Percentiles rank a stretch among this genome's conserved stretches.
Evolutionary conservation across 2,329 filamentous ascomycete genomes (phyloP).

Genomic region (Botrytis fragariae): DNA sequence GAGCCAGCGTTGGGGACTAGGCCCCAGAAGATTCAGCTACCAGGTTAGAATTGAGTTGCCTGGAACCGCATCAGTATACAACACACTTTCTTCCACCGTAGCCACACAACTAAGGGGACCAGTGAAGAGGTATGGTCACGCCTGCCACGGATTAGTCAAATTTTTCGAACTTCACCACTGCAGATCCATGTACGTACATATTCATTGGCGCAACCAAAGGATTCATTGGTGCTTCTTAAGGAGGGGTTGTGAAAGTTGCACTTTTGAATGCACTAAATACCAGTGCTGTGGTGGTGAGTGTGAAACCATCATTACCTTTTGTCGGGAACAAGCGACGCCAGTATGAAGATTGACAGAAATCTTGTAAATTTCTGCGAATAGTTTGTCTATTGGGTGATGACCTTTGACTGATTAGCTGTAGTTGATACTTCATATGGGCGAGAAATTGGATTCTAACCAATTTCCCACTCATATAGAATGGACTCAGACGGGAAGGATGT

Average conservation of each 20-base stretch:
- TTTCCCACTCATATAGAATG: not conserved
- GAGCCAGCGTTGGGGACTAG: constrained; percentile 57
- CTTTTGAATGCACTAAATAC: not conserved
- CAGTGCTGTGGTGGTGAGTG: not conserved
- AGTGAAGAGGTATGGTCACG: constrained; percentile 51
- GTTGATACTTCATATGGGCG: not conserved
- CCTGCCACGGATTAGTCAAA: constrained; percentile 37
- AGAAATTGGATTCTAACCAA: not conserved
- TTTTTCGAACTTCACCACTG: constrained; percentile 17
- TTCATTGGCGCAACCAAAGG: not conserved
- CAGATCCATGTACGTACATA: not conserved
- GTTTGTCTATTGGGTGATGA: not conserved
- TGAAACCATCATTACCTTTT: not conserved
- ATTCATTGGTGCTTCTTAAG: not conserved
- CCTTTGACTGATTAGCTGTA: not conserved
- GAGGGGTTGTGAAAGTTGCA: not conserved
- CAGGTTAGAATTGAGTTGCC: not conserved
- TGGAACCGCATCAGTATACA: not conserved
- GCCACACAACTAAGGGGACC: constrained; percentile 6
- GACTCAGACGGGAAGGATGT: not conserved
- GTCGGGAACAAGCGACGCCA: not conserved
- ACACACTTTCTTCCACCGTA: not conserved
- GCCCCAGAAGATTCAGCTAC: constrained; percentile 45
- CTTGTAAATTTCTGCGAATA: not conserved
- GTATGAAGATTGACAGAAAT: not conserved